Percentiles rank a stretch among this genome's conserved stretches.
Evolutionary conservation across 225 moss, liverwort and hornwort genomes (phyloP).

Genomic region (Bryum argenteum): DNA sequence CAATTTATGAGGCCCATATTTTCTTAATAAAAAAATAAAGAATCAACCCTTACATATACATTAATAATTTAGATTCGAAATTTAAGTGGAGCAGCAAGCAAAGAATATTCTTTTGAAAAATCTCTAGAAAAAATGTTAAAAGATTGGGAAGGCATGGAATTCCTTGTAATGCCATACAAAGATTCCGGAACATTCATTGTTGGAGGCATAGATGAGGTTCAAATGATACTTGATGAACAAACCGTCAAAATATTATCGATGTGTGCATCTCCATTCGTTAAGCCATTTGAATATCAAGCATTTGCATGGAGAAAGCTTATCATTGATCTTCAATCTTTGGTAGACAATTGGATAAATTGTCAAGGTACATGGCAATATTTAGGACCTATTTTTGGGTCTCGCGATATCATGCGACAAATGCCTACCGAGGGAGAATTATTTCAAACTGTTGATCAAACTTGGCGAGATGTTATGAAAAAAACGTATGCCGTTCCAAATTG

Average conservation of each 20-base stretch:
- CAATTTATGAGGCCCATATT: too few relatives aligned
- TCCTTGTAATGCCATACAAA: conserved; percentile 73
- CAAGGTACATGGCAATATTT: conserved; percentile 96
- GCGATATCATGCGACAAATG: conserved; percentile 95
- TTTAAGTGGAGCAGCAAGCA: conserved; percentile 79
- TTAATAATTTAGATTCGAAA: conserved; percentile 48
- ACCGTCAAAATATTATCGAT: conserved; percentile 82
- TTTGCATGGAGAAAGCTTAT: conserved; percentile 73
- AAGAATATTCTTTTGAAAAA: conserved; percentile 88
- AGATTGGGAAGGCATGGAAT: conserved; percentile 86
- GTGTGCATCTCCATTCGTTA: conserved; percentile 89
- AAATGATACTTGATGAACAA: conserved; percentile 90
- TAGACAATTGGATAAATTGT: conserved; percentile 88
- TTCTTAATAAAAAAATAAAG: neutral
- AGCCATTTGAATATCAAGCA: conserved; percentile 77
- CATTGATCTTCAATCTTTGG: conserved; percentile 72
- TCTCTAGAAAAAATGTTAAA: conserved; percentile 83
- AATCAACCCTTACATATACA: neutral
- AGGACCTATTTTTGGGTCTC: conserved; percentile 86
- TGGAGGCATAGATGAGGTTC: conserved; percentile 86
- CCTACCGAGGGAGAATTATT: conserved; percentile 86
- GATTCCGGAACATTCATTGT: conserved; percentile 85
- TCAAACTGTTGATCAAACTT: conserved; percentile 89
- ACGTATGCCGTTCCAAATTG: conserved; percentile 67
- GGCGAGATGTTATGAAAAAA: conserved; percentile 94